Evolutionary conservation across 257 asterid genomes (phyloP).

Genomic region (Gardenia jasminoides): DNA sequence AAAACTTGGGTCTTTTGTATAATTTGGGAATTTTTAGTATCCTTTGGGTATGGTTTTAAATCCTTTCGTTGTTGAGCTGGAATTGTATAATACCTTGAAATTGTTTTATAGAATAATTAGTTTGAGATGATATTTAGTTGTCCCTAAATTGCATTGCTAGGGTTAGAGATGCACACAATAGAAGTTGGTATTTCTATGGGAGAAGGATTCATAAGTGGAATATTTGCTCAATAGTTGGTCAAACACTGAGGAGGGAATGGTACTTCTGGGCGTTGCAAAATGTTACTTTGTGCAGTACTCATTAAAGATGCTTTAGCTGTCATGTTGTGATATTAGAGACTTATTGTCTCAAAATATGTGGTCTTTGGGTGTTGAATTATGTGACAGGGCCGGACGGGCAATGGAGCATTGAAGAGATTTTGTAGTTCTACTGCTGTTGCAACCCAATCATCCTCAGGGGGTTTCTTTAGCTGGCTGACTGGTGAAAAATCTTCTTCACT

Average conservation of each 20-base stretch:
- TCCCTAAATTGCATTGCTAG: neutral
- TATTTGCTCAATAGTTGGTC: neutral
- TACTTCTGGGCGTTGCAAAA: neutral
- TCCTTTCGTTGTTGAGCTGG: neutral
- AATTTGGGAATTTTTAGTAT: neutral
- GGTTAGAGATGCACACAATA: too few relatives aligned
- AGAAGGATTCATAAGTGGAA: neutral
- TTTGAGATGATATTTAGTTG: neutral
- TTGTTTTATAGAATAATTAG: neutral
- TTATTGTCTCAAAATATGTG: neutral
- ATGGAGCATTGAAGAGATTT: constrained; percentile 52
- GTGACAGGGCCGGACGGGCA: constrained; percentile 49
- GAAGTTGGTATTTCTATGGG: neutral
- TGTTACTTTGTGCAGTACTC: neutral
- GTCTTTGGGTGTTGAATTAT: neutral
- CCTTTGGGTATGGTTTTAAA: neutral
- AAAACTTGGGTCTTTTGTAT: neutral
- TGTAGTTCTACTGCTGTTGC: constrained; percentile 67
- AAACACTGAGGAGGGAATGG: neutral
- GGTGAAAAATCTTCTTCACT: constrained; percentile 57
- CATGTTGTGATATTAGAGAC: neutral
- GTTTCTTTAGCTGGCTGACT: constrained; percentile 64
- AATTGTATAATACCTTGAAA: neutral
- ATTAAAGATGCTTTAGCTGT: neutral
- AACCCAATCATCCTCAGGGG: constrained; percentile 57